Conservation (phyloP, 2,329 filamentous ascomycete species). For the Cladosporium colombiae region DNA sequence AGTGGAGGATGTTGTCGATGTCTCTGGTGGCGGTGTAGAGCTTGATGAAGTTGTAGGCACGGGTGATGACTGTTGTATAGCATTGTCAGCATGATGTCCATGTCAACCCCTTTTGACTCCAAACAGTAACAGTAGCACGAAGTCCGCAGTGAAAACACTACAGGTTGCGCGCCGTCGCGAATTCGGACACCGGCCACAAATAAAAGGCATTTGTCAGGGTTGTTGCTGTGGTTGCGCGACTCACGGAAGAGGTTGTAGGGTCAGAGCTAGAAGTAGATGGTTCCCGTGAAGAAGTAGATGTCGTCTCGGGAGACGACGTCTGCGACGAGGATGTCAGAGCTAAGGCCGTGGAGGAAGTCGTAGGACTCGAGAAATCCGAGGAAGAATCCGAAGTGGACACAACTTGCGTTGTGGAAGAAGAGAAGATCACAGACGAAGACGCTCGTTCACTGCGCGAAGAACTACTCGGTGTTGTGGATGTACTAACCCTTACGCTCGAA, state of each 20-base stretch:
- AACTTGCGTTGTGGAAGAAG: constrained; percentile 23
- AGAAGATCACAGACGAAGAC: constrained; percentile 20
- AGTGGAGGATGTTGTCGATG: constrained; percentile 22
- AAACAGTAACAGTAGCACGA: constrained; percentile 13
- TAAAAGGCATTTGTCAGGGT: constrained; percentile 1
- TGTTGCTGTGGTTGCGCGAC: constrained; percentile 6
- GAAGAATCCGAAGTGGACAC: constrained; percentile 16
- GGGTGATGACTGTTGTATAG: neutral
- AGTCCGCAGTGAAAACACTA: constrained; percentile 1
- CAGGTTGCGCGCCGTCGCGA: constrained; percentile 1
- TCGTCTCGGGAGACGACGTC: constrained; percentile 19
- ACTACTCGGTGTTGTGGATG: constrained; percentile 16
- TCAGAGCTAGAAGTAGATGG: constrained; percentile 26
- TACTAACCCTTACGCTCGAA: constrained; percentile 31
- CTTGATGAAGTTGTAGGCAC: constrained; percentile 3
- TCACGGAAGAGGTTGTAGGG: constrained; percentile 21
- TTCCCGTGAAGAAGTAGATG: constrained; percentile 21
- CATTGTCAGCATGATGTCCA: constrained; percentile 5
- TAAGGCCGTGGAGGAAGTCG: constrained; percentile 15
- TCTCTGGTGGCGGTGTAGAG: constrained; percentile 16
- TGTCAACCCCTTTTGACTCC: neutral
- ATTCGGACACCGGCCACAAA: constrained; percentile 11
- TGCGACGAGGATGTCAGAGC: constrained; percentile 19
- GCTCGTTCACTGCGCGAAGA: constrained; percentile 14
- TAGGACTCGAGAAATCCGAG: constrained; percentile 1